phyloP scores from a whole-genome alignment of 176 grass and related monocot genomes.

The Oryza brachyantha region DNA sequence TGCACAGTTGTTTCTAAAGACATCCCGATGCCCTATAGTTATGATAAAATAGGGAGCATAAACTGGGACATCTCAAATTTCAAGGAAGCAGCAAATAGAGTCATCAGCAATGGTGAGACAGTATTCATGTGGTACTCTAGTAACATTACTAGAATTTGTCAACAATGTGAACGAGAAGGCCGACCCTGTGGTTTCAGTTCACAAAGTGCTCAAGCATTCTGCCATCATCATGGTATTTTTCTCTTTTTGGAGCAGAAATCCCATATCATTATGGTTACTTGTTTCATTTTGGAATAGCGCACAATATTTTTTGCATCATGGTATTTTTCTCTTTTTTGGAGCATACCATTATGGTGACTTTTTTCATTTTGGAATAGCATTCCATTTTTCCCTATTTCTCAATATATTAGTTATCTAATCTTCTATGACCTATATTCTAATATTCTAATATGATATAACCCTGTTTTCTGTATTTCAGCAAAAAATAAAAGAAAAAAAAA shows the following conservation, averaged over 20 bases:
- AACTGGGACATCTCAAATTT: neutral
- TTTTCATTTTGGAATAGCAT: too few relatives aligned
- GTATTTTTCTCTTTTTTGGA: too few relatives aligned
- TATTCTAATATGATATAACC: too few relatives aligned
- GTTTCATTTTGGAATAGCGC: neutral
- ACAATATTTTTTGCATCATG: too few relatives aligned
- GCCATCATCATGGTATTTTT: conserved; percentile 7
- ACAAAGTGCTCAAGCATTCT: conserved; percentile 30
- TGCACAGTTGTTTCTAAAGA: conserved; percentile 9
- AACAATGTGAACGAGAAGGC: conserved; percentile 14
- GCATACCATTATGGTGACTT: too few relatives aligned
- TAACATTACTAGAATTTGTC: conserved; percentile 19
- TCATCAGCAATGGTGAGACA: conserved; percentile 24
- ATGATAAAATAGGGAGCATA: neutral
- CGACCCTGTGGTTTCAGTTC: conserved; percentile 33
- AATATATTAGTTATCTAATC: too few relatives aligned
- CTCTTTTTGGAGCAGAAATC: neutral
- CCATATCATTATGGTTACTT: neutral
- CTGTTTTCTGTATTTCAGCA: too few relatives aligned
- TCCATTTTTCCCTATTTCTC: too few relatives aligned
- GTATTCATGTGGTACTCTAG: conserved; percentile 7
- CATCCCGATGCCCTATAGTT: conserved; percentile 10
- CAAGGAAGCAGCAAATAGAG: neutral
- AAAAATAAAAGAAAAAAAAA: too few relatives aligned
- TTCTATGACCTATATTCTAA: too few relatives aligned